Conservation (phyloP, 164 flowering plant species). For the Cinnamomum micranthum region DNA sequence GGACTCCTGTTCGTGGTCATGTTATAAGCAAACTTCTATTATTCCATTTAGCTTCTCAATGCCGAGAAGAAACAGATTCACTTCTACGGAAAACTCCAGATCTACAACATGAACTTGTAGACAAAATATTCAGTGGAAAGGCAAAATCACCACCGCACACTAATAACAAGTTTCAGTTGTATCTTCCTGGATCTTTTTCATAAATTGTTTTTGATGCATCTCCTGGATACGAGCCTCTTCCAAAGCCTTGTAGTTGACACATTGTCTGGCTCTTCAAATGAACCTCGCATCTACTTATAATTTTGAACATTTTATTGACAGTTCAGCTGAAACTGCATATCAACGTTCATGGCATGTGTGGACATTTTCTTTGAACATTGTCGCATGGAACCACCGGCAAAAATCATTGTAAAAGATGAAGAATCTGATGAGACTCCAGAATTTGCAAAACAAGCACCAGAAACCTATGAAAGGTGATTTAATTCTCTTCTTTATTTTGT, state of each 20-base stretch:
- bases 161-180: too few species aligned
- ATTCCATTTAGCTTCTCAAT: constrained; percentile 23
- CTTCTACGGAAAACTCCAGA: constrained; percentile 18
- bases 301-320: constrained; percentile 44
- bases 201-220: too few species aligned
- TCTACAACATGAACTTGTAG: too few species aligned
- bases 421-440: constrained; percentile 39
- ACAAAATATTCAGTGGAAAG: too few species aligned
- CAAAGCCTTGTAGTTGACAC: constrained; percentile 76
- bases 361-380: constrained; percentile 60
- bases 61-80: constrained; percentile 24
- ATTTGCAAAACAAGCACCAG: constrained; percentile 30
- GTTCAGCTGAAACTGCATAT: constrained; percentile 43
- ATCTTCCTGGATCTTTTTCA: too few species aligned
- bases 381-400: constrained; percentile 44
- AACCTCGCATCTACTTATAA: constrained; percentile 57
- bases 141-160: too few species aligned
- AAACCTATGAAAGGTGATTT: constrained; percentile 46
- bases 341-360: constrained; percentile 56
- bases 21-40: constrained; percentile 48
- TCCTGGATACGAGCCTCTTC: constrained; percentile 92
- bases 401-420: constrained; percentile 53
- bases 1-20: constrained; percentile 82
- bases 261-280: constrained; percentile 50
- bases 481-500: not conserved